Evolutionary conservation across 305 asterid genomes (phyloP), one percentile per base, ranked within the genome.

Genomic region (Ajuga reptans): DNA sequence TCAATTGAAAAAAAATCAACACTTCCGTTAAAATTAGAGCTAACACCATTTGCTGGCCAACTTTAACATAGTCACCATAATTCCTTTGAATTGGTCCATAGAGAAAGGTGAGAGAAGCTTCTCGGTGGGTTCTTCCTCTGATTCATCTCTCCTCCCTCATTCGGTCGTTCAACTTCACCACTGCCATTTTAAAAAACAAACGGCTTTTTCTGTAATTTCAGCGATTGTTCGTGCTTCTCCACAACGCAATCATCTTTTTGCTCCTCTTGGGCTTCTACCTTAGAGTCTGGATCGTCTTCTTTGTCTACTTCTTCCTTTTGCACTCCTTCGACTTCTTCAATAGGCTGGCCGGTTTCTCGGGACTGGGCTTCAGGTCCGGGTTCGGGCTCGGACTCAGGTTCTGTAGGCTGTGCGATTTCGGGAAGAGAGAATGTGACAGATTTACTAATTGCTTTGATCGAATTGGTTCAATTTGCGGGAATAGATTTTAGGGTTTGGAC

Each of bases 71-170:
- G n/a, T n/a, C n/a, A n/a, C n/a, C n/a, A n/a, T n/a, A n/a, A n/a
- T n/a, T n/a, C n/a, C n/a, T n/a, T n/a, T n/a, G n/a, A 88, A 72
- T 72, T 88, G 96, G 66, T 88, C 95, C 68, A 87, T 91, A 0
- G 96, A 80, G 8, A 91, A 91, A 0, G 97, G 98, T 36, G 90
- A 97, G 0, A 92, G 87, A 3, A 92, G 86, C 79, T 77, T 92
- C 84, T 90, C 95, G 12, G 90, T 33, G 0, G 95, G 81, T 72
- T 88, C 98, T 50, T 83, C 95, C 57, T 86, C 98, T 14, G 74
- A 80, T 47, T 88, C 93, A 36, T 82, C 59, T 2, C 62, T 42
- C 37, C 80, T 15, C 75, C 80, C 29, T 16, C 83, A 15, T 61
- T 11, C 64, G 59, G 72, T 9, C 34, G 84, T 43, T 71, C 79